These are phyloP conservation scores for Arthrobotrys entomopaga DNA, from an alignment of 2,329 filamentous ascomycete genomes.

Conservation along the genomic window DNA sequence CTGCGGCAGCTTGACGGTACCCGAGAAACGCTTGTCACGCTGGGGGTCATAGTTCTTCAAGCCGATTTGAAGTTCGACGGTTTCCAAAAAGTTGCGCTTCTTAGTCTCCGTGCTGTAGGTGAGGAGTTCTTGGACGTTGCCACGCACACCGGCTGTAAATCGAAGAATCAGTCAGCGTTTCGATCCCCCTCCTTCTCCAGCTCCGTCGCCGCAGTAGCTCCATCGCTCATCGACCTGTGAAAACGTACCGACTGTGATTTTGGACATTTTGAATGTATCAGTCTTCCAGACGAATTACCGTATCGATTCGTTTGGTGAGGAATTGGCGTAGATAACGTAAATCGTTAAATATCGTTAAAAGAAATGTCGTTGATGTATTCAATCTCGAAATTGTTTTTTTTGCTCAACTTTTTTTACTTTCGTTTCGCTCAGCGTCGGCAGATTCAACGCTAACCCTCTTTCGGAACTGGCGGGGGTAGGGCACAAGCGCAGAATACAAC, in stretches of 20 bases:
- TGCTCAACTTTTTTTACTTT: too few species aligned
- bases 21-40: conserved; percentile 99
- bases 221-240: not conserved
- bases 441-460: too few species aligned
- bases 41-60: conserved; percentile 99
- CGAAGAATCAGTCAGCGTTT: conserved; percentile 34
- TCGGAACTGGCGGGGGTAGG: too few species aligned
- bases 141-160: conserved; percentile 83
- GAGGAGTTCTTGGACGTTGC: conserved; percentile 91
- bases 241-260: conserved; percentile 69
- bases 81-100: conserved; percentile 98
- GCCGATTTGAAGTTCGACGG: conserved; percentile 89
- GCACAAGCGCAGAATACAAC: too few species aligned
- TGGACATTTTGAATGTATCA: conserved; percentile 66
- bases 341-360: too few species aligned
- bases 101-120: conserved; percentile 95
- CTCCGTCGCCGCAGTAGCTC: not conserved
- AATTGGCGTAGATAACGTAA: conserved; percentile 55
- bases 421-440: too few species aligned
- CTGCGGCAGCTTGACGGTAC: conserved; percentile 93
- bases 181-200: conserved; percentile 7
- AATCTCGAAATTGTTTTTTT: too few species aligned
- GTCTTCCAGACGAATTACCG: conserved; percentile 60
- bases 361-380: too few species aligned
- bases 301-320: conserved; percentile 60